A percentile compares a stretch with the other conserved stretches of the same genome.
Evolutionary conservation across 202 grass and related monocot species (phyloP).

Genomic region (Schoenoplectus tabernaemontani): DNA sequence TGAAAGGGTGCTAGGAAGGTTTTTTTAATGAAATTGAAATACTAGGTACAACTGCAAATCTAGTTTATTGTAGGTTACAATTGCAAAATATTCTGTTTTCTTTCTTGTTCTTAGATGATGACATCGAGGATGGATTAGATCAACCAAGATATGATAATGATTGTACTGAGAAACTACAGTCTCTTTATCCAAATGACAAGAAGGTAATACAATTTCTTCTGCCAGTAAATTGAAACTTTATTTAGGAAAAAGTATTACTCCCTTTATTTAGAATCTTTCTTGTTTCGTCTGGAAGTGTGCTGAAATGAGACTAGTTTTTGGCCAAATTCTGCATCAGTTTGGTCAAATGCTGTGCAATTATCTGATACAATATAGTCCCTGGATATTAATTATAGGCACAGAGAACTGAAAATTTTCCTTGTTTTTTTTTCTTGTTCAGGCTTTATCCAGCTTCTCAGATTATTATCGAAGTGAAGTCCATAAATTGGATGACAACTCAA

Average conservation of each 20-base stretch:
- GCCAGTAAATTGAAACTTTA: background rate
- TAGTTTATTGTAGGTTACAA: background rate
- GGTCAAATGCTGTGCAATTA: background rate
- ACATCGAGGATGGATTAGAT: constrained; percentile 16
- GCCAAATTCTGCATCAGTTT: background rate
- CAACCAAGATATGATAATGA: constrained; percentile 11
- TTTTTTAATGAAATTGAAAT: background rate
- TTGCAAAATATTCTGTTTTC: background rate
- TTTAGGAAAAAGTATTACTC: background rate
- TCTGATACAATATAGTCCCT: background rate
- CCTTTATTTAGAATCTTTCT: background rate
- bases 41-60: background rate
- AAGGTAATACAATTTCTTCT: background rate
- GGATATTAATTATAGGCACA: background rate
- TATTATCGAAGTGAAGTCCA: constrained; percentile 5
- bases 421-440: background rate
- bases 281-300: background rate
- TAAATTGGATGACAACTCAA: background rate
- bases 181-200: background rate
- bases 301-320: background rate
- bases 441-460: background rate
- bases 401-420: background rate
- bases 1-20: background rate
- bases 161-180: background rate
- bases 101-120: constrained; percentile 9